Base-by-base conservation (phyloP, 2,329 filamentous ascomycete genomes). In the Xylariaceae sp. region DNA sequence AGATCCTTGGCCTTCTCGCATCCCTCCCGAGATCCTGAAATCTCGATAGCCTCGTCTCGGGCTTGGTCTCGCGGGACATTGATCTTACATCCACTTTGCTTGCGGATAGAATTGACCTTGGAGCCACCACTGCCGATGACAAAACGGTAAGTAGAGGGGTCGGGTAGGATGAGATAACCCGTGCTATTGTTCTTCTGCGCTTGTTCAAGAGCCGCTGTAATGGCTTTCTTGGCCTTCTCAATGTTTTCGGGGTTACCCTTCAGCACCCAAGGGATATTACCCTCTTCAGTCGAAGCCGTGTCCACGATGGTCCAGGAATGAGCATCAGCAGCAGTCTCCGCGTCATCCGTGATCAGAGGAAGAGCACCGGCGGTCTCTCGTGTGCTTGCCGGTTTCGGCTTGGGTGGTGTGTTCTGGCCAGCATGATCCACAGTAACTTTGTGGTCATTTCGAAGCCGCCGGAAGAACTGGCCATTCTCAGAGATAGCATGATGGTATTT, bases 391-490 rank as follows among this genome's bases (percentile, higher is more conserved):
- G 79, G 68, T 22, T 70, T 65, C 8, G 85, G 79, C 69, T 85
- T 90, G 32, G 82, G 65, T 5, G 93, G 93, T 4, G 86, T 73
- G 45, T 85, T 72, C 49, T 93, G 82, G 36, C 91, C 90, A 44
- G 82, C 87, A 64, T 97, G 93, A 66, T 97, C 91, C 42, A 98
- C 86, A 1, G 86, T 93, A 55, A 98, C 89, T 56, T 88, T 85
- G 68, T 88, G 79, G 61, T 96, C 87, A 66, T 83, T 91, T 54
- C 86, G 83, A 34, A 98, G 82, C 59, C 83, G 86, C 55, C 92
- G 88, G 86, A 97, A 96, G 72, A 97, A 87, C 57, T 90, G 85
- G 1, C 92, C 93, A 54, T 92, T 91, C 64, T 95, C 92, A 42
- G 88, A 80, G 55, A 98, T 78, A 48, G 77, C 71, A 64, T 97